Percentiles rank a stretch among this genome's conserved stretches.
These are phyloP conservation scores for Calonectria fujianensis DNA, from an alignment of 2,329 filamentous ascomycete genomes.

Conservation along the genomic window DNA sequence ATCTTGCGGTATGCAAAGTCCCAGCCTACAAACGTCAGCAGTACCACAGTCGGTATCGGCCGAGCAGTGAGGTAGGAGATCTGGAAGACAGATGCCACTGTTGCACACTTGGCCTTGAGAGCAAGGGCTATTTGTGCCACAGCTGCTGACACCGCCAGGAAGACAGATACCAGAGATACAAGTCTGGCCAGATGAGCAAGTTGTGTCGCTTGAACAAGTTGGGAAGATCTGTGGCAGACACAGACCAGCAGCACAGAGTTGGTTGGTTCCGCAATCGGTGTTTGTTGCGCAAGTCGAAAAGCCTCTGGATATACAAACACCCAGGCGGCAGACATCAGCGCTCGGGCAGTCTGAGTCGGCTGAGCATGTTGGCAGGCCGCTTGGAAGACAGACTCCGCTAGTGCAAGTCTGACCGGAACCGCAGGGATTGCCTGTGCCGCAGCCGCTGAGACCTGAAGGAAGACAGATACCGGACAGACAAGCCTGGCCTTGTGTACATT, in stretches of 20 bases:
- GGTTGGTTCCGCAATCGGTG: neutral
- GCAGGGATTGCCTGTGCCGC: neutral
- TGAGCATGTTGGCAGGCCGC: neutral
- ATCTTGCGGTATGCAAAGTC: constrained; percentile 10
- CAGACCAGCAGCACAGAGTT: constrained; percentile 17
- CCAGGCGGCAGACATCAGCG: constrained; percentile 16
- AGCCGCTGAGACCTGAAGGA: neutral
- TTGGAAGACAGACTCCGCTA: constrained; percentile 10
- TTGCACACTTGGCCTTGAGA: constrained; percentile 19
- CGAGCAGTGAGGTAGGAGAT: neutral
- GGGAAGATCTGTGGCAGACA: constrained; percentile 21
- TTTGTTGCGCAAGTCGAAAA: neutral
- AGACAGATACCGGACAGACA: constrained; percentile 32
- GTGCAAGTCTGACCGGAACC: constrained; percentile 1
- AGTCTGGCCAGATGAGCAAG: constrained; percentile 9
- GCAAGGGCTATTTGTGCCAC: neutral
- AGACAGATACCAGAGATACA: constrained; percentile 23
- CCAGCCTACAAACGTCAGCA: constrained; percentile 1
- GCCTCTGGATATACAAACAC: constrained; percentile 21
- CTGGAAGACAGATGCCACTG: constrained; percentile 27
- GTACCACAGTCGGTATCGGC: neutral
- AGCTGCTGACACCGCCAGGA: neutral
- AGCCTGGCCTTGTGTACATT: constrained; percentile 6
- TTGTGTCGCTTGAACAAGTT: neutral
- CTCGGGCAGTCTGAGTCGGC: neutral